These are phyloP conservation scores for Lipomyces spencermartinsiae DNA, from an alignment of 805 yeast species.

Conservation along the genomic window DNA sequence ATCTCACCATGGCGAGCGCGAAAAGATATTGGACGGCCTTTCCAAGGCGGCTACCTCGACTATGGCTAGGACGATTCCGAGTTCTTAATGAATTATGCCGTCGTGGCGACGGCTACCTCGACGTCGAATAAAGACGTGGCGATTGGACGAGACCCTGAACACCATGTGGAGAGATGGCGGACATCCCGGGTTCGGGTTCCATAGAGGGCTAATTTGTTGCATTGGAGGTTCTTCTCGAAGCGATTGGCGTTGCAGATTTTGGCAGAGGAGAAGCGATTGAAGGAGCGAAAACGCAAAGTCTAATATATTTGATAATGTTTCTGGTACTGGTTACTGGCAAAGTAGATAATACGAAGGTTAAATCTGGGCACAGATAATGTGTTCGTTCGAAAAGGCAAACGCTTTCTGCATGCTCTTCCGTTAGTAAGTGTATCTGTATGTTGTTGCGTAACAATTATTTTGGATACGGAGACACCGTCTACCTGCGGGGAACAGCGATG, in stretches of 20 bases:
- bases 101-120: slow-evolving; percentile 55
- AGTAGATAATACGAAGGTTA: no score
- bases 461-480: no score
- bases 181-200: slow-evolving; percentile 51
- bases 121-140: slow-evolving; percentile 54
- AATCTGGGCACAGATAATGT: no score
- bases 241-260: slow-evolving; percentile 51
- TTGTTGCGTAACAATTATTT: no score
- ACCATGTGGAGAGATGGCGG: slow-evolving; percentile 51
- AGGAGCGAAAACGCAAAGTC: slow-evolving; percentile 5
- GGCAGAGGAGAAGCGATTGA: slow-evolving; percentile 42
- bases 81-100: slow-evolving; percentile 50
- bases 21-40: slow-evolving; percentile 46
- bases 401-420: no score
- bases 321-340: no score
- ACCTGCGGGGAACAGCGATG: no score
- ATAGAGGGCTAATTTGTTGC: slow-evolving; percentile 53
- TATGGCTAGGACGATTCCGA: slow-evolving; percentile 54
- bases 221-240: slow-evolving; percentile 51
- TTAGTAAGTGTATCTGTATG: no score
- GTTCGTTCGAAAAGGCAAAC: no score
- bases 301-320: no score
- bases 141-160: slow-evolving; percentile 50
- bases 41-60: slow-evolving; percentile 48
- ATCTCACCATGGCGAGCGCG: slow-evolving; percentile 49